These are phyloP conservation scores for Helichrysum umbraculigerum DNA, from an alignment of 129 eudicot genomes.

Conservation along the genomic window DNA sequence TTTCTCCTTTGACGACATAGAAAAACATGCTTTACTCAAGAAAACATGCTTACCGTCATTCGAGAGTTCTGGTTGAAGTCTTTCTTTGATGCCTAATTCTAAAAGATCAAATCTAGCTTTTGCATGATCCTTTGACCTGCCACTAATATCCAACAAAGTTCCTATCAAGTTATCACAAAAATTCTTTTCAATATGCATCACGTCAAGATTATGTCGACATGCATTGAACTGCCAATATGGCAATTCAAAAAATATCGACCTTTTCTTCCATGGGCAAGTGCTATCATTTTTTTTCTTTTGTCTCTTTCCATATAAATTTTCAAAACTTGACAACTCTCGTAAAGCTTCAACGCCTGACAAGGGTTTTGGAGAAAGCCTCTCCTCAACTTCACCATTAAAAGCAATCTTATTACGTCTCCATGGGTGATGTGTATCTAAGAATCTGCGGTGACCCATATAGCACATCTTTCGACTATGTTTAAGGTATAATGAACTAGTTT, in stretches of 20 bases:
- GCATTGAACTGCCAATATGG: conserved; percentile 11
- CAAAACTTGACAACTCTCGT: background rate
- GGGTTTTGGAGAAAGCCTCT: conserved; percentile 14
- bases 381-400: conserved; percentile 10
- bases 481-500: background rate
- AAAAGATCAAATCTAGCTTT: conserved; percentile 13
- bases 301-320: conserved; percentile 15
- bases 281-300: conserved; percentile 12
- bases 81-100: conserved; percentile 12
- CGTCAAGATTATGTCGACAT: conserved; percentile 18
- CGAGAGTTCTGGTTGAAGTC: conserved; percentile 10
- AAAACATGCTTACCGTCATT: conserved; percentile 12
- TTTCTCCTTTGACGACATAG: conserved; percentile 20
- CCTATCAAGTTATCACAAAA: background rate
- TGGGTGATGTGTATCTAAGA: conserved; percentile 1
- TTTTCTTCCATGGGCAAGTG: conserved; percentile 21
- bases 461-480: conserved; percentile 1
- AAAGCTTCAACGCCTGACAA: conserved; percentile 6
- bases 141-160: conserved; percentile 9
- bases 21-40: conserved; percentile 3
- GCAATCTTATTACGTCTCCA: conserved; percentile 14
- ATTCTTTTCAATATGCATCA: conserved; percentile 22
- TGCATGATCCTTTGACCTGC: conserved; percentile 10
- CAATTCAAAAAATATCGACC: conserved; percentile 17
- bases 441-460: conserved; percentile 17